Conservation (phyloP, 2,329 filamentous ascomycete species). For the Phyllosticta citribraziliensis region DNA sequence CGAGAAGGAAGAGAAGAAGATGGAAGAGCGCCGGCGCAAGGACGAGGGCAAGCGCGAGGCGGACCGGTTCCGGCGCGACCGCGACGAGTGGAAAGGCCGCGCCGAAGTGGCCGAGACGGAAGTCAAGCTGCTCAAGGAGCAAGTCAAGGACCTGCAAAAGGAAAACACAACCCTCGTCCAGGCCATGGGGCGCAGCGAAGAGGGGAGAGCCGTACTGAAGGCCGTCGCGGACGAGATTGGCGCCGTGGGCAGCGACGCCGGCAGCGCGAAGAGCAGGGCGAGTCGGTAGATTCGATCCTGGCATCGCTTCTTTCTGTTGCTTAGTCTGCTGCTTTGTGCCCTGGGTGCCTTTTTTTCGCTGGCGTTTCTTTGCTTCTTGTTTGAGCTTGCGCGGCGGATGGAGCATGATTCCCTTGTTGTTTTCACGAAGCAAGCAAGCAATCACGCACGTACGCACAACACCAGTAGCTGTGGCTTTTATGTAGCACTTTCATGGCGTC, state of each 20-base stretch:
- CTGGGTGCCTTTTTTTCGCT: too few relatives aligned
- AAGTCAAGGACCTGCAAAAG: constrained; percentile 46
- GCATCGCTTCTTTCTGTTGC: too few relatives aligned
- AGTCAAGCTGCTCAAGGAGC: constrained; percentile 39
- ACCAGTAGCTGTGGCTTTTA: too few relatives aligned
- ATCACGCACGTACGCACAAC: too few relatives aligned
- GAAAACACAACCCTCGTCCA: constrained; percentile 47
- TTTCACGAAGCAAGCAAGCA: too few relatives aligned
- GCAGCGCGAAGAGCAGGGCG: constrained; percentile 11
- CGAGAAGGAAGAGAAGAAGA: constrained; percentile 51
- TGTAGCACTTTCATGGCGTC: too few relatives aligned
- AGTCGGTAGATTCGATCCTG: not conserved
- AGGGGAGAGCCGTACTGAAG: constrained; percentile 23
- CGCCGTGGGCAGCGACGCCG: constrained; percentile 13
- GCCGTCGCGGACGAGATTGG: constrained; percentile 22
- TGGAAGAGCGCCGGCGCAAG: constrained; percentile 53
- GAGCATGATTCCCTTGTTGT: too few relatives aligned
- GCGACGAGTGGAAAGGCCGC: constrained; percentile 37
- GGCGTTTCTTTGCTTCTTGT: too few relatives aligned
- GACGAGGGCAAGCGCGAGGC: constrained; percentile 48
- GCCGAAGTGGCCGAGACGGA: constrained; percentile 39
- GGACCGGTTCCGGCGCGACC: constrained; percentile 36
- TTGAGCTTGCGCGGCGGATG: too few relatives aligned
- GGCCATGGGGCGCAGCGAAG: constrained; percentile 32
- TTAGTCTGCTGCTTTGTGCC: too few relatives aligned